Conservation (phyloP, 2,329 filamentous ascomycete species). For the Calonectria pauciramosa region DNA sequence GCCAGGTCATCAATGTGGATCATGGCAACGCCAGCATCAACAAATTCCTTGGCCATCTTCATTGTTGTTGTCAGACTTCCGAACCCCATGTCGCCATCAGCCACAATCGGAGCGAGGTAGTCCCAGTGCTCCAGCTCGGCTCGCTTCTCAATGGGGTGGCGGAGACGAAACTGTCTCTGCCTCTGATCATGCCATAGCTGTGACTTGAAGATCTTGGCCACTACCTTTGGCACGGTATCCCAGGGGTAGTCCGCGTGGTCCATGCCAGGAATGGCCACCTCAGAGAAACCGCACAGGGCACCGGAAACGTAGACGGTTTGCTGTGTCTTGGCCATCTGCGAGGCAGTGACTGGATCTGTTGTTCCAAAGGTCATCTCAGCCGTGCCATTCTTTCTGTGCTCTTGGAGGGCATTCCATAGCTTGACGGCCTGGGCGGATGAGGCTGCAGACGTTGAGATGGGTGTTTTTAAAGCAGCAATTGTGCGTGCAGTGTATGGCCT, state of each 20-base stretch:
- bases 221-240: conserved; percentile 57
- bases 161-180: conserved; percentile 54
- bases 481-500: conserved; percentile 40
- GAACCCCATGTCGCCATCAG: conserved; percentile 60
- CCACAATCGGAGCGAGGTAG: conserved; percentile 56
- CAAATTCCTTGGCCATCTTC: conserved; percentile 57
- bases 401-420: conserved; percentile 53
- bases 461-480: conserved; percentile 51
- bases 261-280: conserved; percentile 53
- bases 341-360: conserved; percentile 52
- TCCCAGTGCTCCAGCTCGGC: conserved; percentile 53
- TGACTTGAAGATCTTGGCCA: conserved; percentile 55
- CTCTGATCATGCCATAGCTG: conserved; percentile 57
- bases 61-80: conserved; percentile 55
- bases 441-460: conserved; percentile 44
- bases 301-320: conserved; percentile 57
- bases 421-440: conserved; percentile 52
- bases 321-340: conserved; percentile 47
- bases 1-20: conserved; percentile 59
- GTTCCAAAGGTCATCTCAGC: conserved; percentile 54
- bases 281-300: conserved; percentile 54
- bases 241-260: conserved; percentile 59
- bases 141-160: conserved; percentile 47
- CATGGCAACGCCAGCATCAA: conserved; percentile 58
- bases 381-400: conserved; percentile 51